These are phyloP conservation scores for Metschnikowia koreensis DNA, from an alignment of 805 yeast species.

Conservation along the genomic window DNA sequence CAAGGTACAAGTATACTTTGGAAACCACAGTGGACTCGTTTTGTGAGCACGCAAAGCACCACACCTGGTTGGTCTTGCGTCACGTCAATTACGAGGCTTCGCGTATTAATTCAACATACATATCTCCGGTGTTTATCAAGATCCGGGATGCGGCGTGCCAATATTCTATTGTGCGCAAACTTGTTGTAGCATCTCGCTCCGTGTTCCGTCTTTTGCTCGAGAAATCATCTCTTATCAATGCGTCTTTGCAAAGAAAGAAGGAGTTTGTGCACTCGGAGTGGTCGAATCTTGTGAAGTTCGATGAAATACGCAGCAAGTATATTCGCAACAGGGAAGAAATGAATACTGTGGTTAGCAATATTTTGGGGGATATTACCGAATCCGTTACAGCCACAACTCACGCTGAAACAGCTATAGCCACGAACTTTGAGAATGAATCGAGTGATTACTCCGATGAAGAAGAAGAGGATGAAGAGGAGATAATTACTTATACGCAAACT, in stretches of 20 bases:
- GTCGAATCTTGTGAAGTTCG: slow-evolving; percentile 4
- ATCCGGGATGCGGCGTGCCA: not conserved
- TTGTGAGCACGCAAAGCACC: not conserved
- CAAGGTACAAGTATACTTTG: slow-evolving; percentile 9
- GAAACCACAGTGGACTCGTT: slow-evolving; percentile 10
- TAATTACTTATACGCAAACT: slow-evolving; percentile 12
- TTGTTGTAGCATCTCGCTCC: not conserved
- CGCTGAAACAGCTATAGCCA: not conserved
- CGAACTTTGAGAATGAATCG: not conserved
- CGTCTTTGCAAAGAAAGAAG: slow-evolving; percentile 13
- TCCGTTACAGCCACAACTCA: not conserved
- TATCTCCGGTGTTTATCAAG: slow-evolving; percentile 2
- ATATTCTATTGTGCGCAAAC: not conserved
- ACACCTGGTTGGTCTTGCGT: slow-evolving; percentile 2
- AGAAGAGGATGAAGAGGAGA: slow-evolving; percentile 3
- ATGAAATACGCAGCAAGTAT: slow-evolving; percentile 1
- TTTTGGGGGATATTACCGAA: slow-evolving; percentile 9
- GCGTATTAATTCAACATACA: not conserved
- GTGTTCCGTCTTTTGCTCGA: slow-evolving; percentile 8
- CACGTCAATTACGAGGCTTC: not conserved
- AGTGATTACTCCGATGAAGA: not conserved
- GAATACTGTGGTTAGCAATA: slow-evolving; percentile 6
- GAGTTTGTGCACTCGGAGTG: slow-evolving; percentile 16
- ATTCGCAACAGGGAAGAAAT: slow-evolving; percentile 3
- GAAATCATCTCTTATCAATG: slow-evolving; percentile 6